A percentile compares a stretch with the other conserved stretches of the same genome.
Evolutionary conservation across 345 rosid genomes (phyloP).

Genomic region (Gossypium thurberi): DNA sequence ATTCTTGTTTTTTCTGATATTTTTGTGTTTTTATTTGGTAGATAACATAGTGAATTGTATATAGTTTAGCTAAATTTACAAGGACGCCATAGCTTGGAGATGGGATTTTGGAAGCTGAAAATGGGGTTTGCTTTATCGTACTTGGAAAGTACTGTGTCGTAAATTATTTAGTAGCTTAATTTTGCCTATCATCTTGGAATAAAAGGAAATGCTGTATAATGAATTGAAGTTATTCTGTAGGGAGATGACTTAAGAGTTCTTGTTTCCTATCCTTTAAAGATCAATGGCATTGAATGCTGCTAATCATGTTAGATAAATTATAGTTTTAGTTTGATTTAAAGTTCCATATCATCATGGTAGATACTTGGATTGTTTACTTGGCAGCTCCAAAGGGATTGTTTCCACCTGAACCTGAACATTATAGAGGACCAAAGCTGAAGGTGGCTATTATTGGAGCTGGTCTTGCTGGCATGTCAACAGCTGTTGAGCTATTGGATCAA

Average conservation of each 20-base stretch:
- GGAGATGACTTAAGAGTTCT: background rate
- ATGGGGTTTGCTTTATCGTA: background rate
- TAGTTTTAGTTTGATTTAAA: background rate
- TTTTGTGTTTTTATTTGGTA: background rate
- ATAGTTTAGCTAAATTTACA: background rate
- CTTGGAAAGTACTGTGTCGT: background rate
- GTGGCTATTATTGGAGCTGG: constrained; percentile 98
- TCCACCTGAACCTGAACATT: constrained; percentile 86
- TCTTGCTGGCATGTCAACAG: constrained; percentile 98
- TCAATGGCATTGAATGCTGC: constrained; percentile 1
- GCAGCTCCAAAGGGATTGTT: constrained; percentile 95
- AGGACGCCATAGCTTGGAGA: background rate
- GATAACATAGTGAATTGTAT: background rate
- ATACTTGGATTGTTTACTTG: constrained; percentile 20
- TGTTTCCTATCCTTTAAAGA: constrained; percentile 1
- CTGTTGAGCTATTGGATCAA: constrained; percentile 92
- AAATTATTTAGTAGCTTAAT: background rate
- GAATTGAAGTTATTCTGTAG: background rate
- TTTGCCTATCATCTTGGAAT: constrained; percentile 1
- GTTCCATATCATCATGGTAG: background rate
- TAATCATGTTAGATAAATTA: background rate
- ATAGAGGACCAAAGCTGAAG: constrained; percentile 91
- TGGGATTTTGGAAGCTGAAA: background rate
- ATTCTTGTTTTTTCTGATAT: constrained; percentile 1
- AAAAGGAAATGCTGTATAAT: background rate